These are phyloP conservation scores for Leptodontidium sp. DNA, from an alignment of 2,329 filamentous ascomycete species.

Conservation along the genomic window DNA sequence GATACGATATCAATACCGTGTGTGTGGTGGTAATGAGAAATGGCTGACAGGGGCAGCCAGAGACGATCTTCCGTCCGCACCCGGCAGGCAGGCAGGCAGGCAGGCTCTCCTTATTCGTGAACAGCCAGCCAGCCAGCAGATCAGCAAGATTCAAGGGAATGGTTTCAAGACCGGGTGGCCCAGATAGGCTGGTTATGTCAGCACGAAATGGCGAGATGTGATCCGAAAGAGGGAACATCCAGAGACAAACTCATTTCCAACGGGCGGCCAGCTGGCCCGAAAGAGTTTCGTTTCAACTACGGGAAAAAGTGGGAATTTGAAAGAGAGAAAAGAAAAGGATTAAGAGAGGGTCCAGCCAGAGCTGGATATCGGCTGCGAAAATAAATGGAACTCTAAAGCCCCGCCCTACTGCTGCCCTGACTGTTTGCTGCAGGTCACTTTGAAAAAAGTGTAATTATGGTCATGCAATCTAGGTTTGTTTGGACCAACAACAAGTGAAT, in stretches of 20 bases:
- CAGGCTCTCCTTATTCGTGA: conserved; percentile 2
- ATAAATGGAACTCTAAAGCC: not conserved
- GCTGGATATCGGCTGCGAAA: not conserved
- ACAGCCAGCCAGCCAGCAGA: not conserved
- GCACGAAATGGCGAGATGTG: not conserved
- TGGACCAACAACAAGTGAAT: not conserved
- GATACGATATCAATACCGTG: not conserved
- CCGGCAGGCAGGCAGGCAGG: not conserved
- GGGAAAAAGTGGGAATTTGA: not conserved
- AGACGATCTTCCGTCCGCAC: conserved; percentile 15
- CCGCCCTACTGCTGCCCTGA: not conserved
- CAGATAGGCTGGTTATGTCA: conserved; percentile 7
- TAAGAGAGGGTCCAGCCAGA: conserved; percentile 3
- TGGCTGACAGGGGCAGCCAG: conserved; percentile 2
- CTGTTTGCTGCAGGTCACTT: conserved; percentile 9
- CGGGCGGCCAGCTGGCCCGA: not conserved
- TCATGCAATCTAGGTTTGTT: conserved; percentile 12
- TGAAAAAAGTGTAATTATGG: conserved; percentile 8
- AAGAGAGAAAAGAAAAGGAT: not conserved
- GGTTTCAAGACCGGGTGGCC: not conserved
- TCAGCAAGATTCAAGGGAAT: not conserved
- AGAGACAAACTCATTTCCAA: conserved; percentile 15
- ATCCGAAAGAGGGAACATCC: not conserved
- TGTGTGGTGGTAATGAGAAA: not conserved
- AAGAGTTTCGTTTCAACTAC: conserved; percentile 9